Base-by-base conservation (phyloP, 2,329 filamentous ascomycete genomes). In the Pleomassaria siparia region DNA sequence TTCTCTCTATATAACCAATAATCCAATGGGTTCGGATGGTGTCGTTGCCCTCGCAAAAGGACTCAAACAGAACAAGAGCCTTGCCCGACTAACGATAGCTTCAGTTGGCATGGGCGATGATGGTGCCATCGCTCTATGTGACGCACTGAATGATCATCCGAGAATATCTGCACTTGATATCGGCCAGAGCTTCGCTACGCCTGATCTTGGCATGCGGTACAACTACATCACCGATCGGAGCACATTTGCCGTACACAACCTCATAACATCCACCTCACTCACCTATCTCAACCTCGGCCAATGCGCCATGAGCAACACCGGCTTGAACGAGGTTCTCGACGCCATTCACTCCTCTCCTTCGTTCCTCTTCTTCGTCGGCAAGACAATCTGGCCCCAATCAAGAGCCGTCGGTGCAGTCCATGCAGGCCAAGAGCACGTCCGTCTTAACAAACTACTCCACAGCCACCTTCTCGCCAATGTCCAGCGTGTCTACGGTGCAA, bases 131-230 rank as follows among this genome's bases (percentile, higher is more conserved):
- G 58, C 63, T 37, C 56, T 79, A 32, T 74, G 72, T 56, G 51
- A 65, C 29, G 68, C 72, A 18, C 51, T 76, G 45, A 51, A 55
- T 15, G 51, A 58, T 15, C 68, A 76, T 54, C 58, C 69, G 8
- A 52, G 56, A 25, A 59, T 79, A 16, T 64, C 63, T 11, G 62
- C 61, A 16, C 55, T 79, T 10, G 75, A 78, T 50, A 49, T 79
- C 4, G 73, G 75, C 13, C 76, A 79, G 55, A 71, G 70, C 16
- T 78, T 72, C 55, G 70, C 72, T n/a, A 79, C 76, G 10, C 55
- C 71, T 24, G 76, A 79, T 48, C 70, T 62, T 12, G 53, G 41
- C 10, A 39, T 46, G 24, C 37, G 58, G 54, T 79, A 75, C 64
- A 80, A 79, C 49, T 79, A 71, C 60, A 64, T 79, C 33, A 71